Evolutionary conservation across 805 yeast species (phyloP), one percentile per base, ranked within the genome.

Genomic region (Lipomyces kockii): DNA sequence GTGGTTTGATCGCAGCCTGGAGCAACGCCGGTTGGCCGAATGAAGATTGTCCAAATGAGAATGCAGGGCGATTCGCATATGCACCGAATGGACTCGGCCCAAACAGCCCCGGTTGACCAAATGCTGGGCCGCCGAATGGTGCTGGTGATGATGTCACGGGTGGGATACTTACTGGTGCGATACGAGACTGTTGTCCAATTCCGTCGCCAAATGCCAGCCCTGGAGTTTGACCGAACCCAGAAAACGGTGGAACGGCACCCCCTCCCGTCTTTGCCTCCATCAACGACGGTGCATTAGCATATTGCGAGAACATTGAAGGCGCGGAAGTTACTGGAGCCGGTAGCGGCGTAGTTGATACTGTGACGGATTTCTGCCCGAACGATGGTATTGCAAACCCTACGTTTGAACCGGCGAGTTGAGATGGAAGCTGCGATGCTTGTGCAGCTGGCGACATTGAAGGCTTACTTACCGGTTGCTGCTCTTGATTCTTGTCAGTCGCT

Each of bases 21-120:
- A 22, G 49, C 20, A 12, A 17, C 2, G 7, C 20, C n/a, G 63
- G 39, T 35, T 66, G 35, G 20, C 63, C 66, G 14, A 63, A 58
- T 6, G 73, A 39, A 25, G 69, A 20, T 35, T 51, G 46, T 22
- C 63, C 64, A 32, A 61, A 61, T 8, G 59, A 17, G 11, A 43
- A 17, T 5, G 49, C 49, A 17, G 49, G 49, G 7, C 49, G 20
- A 17, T 43, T 43, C 49, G 49, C 22, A n/a, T 17, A 43, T 8
- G 49, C 49, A 5, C 49, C 49, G 49, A 43, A 43, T n/a, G 22
- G 49, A n/a, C 49, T 43, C 11, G 49, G 49, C 22, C 49, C 49
- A 3, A n/a, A n/a, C 49, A n/a, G 22, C 20, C 49, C 49, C 9
- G 49, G 9, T 43, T 64, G 56, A 14, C 65, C 64, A 29, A 68